A percentile compares a stretch with the other conserved stretches of the same genome.
These are phyloP conservation scores for Trichocomaceae sp. DNA, from an alignment of 2,329 filamentous ascomycete genomes.

Conservation along the genomic window DNA sequence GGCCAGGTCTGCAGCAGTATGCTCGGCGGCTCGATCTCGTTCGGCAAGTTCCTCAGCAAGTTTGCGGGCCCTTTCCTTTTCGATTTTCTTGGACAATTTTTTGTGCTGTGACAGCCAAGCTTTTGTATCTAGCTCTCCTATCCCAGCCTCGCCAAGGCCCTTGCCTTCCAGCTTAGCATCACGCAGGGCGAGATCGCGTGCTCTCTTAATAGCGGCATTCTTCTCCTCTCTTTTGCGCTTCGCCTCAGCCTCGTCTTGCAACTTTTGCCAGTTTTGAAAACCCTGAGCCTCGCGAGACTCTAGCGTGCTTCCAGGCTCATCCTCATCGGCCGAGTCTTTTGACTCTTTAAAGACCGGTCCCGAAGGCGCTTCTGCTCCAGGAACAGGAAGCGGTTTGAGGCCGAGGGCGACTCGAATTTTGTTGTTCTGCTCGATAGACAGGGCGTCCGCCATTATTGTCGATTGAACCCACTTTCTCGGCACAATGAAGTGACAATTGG, in stretches of 20 bases:
- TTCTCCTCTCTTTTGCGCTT: slow-evolving; percentile 74
- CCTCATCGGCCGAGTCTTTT: slow-evolving; percentile 47
- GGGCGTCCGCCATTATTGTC: slow-evolving; percentile 46
- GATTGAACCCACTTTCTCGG: not conserved
- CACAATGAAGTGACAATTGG: not conserved
- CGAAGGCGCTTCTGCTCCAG: slow-evolving; percentile 48
- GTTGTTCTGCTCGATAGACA: slow-evolving; percentile 88
- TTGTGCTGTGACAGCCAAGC: slow-evolving; percentile 84
- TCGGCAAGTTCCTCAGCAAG: slow-evolving; percentile 71
- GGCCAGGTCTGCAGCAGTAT: slow-evolving; percentile 77
- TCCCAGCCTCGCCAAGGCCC: slow-evolving; percentile 66
- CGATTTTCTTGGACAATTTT: slow-evolving; percentile 89
- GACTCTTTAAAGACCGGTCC: slow-evolving; percentile 52
- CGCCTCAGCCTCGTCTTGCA: slow-evolving; percentile 61
- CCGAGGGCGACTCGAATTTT: slow-evolving; percentile 83
- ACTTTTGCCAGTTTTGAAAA: slow-evolving; percentile 48
- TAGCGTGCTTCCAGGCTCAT: slow-evolving; percentile 72
- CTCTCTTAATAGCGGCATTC: slow-evolving; percentile 77
- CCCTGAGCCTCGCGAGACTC: slow-evolving; percentile 54
- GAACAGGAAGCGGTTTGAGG: slow-evolving; percentile 80
- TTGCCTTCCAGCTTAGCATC: slow-evolving; percentile 71
- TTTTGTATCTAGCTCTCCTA: slow-evolving; percentile 64
- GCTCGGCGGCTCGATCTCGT: slow-evolving; percentile 66
- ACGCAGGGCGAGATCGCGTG: slow-evolving; percentile 74
- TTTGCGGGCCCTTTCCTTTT: slow-evolving; percentile 61